phyloP scores from a whole-genome alignment of 1,139 yeast genomes.

The Pichiaceae sp. region DNA sequence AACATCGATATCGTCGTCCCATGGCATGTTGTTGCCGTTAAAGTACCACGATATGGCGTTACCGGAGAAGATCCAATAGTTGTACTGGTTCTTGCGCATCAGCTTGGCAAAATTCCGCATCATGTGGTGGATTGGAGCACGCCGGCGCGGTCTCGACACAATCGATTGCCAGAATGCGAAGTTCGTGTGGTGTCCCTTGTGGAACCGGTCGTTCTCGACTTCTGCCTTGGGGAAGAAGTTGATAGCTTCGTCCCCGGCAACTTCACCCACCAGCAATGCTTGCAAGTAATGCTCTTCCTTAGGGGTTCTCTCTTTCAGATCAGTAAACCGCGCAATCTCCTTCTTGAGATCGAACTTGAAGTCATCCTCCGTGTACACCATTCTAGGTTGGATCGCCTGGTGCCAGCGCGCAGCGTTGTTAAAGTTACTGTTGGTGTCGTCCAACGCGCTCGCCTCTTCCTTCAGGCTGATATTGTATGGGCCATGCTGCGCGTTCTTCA shows the following conservation, averaged over 20 bases:
- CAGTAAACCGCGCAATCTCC: slow-evolving; percentile 1
- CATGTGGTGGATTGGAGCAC: slow-evolving; percentile 3
- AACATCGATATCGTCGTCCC: slow-evolving; percentile 59
- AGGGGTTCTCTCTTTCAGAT: not conserved
- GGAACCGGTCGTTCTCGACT: slow-evolving; percentile 1
- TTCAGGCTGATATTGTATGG: not conserved
- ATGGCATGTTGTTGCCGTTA: slow-evolving; percentile 52
- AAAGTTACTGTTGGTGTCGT: not conserved
- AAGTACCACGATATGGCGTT: slow-evolving; percentile 34
- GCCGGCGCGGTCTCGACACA: not conserved
- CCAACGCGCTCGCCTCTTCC: not conserved
- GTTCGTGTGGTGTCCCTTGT: slow-evolving; percentile 3
- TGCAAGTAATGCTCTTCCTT: not conserved
- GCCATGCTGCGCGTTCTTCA: not conserved
- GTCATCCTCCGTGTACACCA: slow-evolving; percentile 1
- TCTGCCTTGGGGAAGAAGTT: slow-evolving; percentile 1
- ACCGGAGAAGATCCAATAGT: slow-evolving; percentile 4
- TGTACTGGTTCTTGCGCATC: slow-evolving; percentile 2
- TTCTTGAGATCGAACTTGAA: slow-evolving; percentile 1
- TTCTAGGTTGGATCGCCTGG: not conserved
- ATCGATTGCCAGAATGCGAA: slow-evolving; percentile 3
- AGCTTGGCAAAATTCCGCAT: slow-evolving; percentile 3
- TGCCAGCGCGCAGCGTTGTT: slow-evolving; percentile 1
- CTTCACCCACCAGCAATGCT: not conserved
- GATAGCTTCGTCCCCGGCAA: not conserved